Percentiles rank a stretch among this genome's conserved stretches.
Conservation (phyloP, 2,329 filamentous ascomycete species). For the Diplodia mutila region DNA sequence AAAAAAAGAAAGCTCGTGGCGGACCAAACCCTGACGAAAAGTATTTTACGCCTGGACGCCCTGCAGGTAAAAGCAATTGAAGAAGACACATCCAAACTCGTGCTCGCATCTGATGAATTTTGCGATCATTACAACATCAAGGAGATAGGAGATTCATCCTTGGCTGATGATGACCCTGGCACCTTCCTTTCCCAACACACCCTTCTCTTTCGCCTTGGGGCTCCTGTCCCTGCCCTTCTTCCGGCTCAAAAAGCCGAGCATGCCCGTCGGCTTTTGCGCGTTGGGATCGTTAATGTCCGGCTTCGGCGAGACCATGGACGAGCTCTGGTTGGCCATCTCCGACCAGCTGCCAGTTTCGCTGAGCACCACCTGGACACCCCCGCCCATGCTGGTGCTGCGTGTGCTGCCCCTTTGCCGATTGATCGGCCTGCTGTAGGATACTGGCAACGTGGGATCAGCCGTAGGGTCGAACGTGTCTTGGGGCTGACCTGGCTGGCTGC, state of each 20-base stretch:
- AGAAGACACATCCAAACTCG: constrained; percentile 23
- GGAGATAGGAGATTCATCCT: constrained; percentile 37
- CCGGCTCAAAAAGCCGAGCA: constrained; percentile 85
- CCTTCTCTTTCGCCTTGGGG: constrained; percentile 91
- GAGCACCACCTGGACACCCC: constrained; percentile 87
- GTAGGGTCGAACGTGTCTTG: constrained; percentile 28
- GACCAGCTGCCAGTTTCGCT: constrained; percentile 91
- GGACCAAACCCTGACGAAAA: constrained; percentile 20
- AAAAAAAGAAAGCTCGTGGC: constrained; percentile 15
- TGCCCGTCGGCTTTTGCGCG: constrained; percentile 66
- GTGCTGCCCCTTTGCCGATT: constrained; percentile 63
- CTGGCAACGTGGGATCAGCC: constrained; percentile 33
- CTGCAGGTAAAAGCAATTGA: constrained; percentile 21
- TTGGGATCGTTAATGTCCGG: constrained; percentile 32
- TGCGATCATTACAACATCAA: constrained; percentile 15
- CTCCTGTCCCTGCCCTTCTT: constrained; percentile 91
- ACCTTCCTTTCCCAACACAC: constrained; percentile 92
- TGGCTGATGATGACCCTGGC: constrained; percentile 64
- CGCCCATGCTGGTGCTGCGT: constrained; percentile 74
- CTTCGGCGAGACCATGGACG: constrained; percentile 69
- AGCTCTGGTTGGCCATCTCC: constrained; percentile 82
- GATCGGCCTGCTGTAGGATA: constrained; percentile 45
- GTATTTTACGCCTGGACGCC: constrained; percentile 23
- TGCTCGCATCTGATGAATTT: constrained; percentile 16
- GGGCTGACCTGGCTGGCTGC: constrained; percentile 33